Base-by-base conservation (phyloP, 78 protist genomes). In the Salpingoeca rosetta region DNA sequence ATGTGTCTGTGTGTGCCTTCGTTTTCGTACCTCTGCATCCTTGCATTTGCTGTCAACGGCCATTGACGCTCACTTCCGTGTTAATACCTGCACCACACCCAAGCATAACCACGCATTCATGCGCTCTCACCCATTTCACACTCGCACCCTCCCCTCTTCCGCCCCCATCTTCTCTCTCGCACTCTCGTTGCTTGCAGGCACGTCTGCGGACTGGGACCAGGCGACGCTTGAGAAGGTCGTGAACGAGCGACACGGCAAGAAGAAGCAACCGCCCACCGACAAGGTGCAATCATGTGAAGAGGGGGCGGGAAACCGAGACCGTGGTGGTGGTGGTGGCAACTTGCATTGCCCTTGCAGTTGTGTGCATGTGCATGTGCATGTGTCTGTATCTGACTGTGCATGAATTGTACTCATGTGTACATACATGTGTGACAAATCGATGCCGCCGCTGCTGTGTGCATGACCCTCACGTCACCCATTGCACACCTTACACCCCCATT, bases 181-280 rank as follows among this genome's bases (percentile, higher is more conserved):
- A 7, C 65, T 45, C n/a, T 10, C 38, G 1, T 10, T 11, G 12
- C 56, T 10, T 26, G 84, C 43, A 0, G 96, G 89, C 40, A 78
- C 85, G 22, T 88, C 88, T 91, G 94, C 90, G 74, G 45, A 28
- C 24, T 94, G 96, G 96, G 93, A 92, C 84, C 91, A 90, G 80
- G 88, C 38, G 12, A 81, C 81, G 84, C 87, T 94, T 28, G 89
- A 89, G 80, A 45, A 83, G 0, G 96, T 92, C 57, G 88, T 94
- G 37, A 75, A 80, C 1, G 56, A 80, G 76, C 92, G 92, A 87
- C 90, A 86, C 81, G 84, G 86, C 17, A 37, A 17, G 39, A 39
- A 85, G 75, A 88, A 84, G 25, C 37, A 51, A 28, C 44, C 42
- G 85, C 87, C 92, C 42, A 74, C 57, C 36, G 91, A 87, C 44